Evolutionary conservation across 805 yeast genomes (phyloP), one percentile per base, ranked within the genome.

Genomic region (Kodamaea neixiangensis): DNA sequence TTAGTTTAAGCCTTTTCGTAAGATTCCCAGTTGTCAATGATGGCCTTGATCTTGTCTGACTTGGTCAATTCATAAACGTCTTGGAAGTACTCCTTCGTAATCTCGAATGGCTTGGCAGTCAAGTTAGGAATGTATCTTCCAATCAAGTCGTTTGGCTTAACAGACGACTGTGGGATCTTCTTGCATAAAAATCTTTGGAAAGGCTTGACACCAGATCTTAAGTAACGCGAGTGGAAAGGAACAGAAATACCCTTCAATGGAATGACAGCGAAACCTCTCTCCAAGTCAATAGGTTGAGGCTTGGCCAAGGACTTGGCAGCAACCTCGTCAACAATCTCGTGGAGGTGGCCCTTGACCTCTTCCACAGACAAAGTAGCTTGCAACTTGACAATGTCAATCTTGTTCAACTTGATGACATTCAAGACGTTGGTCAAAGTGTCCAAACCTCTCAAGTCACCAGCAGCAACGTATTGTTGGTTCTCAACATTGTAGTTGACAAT

Each of bases 181-280:
- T 91, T 94, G 70, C 86, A 85, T 78, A 94, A 81, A 86, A 94
- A 94, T 76, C 91, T 89, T 81, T 93, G 92, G 89, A 94, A 94
- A 64, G 99, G 99, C 76, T 92, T 93, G 54, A 94, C 99, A 76
- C 99, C 99, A 51, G 94, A 89, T 81, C 93, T 87, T 77, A 94
- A 81, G 78, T 96, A 94, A n/a, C 97, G 86, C 22, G 97, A 91
- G 77, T 94, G 99, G 97, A 94, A 94, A 56, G 99, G 99, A 68
- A 94, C 99, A n/a, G 97, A 90, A 60, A 94, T 94, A 63, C 99
- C 99, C 80, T 87, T 91, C 73, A 94, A 83, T 70, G 99, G 99
- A 63, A 94, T 94, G 64, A 94, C 93, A 39, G 99, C 98, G 63
- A 89, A 93, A 20, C 99, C 99, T 78, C 99, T 87, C 77, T 94